A percentile compares a stretch with the other conserved stretches of the same genome.
Conservation (phyloP, 192 early-diverging fungal species). For the Anaeromyces robustus region DNA sequence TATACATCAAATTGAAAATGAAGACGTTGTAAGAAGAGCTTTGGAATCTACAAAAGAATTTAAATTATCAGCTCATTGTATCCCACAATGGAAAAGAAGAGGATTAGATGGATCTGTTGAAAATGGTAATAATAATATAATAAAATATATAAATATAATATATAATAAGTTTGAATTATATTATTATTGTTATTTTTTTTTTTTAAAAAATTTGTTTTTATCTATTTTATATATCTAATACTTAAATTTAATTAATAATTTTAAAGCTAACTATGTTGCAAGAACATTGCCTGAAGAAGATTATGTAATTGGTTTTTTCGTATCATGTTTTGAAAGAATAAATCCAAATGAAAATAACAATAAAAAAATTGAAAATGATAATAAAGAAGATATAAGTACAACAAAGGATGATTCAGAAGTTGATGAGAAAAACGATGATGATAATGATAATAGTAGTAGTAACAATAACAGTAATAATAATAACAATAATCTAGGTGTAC, state of each 20-base stretch:
- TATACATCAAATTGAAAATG: constrained; percentile 80
- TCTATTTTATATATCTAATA: constrained; percentile 9
- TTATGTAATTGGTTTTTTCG: constrained; percentile 91
- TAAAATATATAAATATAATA: no score
- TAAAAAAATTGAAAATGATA: background rate
- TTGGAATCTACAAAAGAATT: constrained; percentile 39
- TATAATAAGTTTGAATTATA: no score
- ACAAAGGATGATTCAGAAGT: no score
- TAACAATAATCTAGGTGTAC: no score
- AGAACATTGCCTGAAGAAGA: constrained; percentile 66
- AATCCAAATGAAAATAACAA: constrained; percentile 6
- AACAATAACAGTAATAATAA: no score
- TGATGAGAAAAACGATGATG: no score
- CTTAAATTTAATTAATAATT: no score
- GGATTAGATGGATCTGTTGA: constrained; percentile 1
- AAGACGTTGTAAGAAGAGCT: constrained; percentile 70
- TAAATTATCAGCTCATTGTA: constrained; percentile 13
- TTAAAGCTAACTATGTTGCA: constrained; percentile 45
- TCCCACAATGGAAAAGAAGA: constrained; percentile 3
- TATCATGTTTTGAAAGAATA: constrained; percentile 67
- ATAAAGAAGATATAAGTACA: no score
- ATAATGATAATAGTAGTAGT: no score
- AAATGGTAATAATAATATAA: background rate
- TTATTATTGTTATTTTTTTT: no score
- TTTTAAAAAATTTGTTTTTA: no score